Evolutionary conservation across 768 basidiomycete species (phyloP).

Genomic region (Hortiboletus flavorubellus): DNA sequence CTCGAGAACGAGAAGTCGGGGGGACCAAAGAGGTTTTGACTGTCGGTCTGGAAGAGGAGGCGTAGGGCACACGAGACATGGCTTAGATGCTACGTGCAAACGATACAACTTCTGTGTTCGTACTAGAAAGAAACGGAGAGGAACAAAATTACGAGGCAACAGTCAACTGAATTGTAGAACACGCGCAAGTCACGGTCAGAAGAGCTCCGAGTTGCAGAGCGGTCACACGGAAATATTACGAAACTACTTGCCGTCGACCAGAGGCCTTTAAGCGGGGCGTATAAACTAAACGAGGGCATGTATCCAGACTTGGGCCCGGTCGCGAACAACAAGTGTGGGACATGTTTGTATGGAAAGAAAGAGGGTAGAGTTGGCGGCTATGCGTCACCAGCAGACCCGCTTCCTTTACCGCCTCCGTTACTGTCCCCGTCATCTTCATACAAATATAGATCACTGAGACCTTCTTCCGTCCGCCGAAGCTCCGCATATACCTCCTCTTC

Average conservation of each 20-base stretch:
- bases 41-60: conserved; percentile 25
- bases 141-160: background rate
- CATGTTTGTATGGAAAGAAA: background rate
- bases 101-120: conserved; percentile 2
- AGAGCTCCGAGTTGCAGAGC: background rate
- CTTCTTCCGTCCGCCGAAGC: conserved; percentile 20
- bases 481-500: conserved; percentile 31
- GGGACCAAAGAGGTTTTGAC: conserved; percentile 27
- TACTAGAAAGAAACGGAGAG: background rate
- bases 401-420: background rate
- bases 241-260: background rate
- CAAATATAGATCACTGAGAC: conserved; percentile 13
- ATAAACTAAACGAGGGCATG: background rate
- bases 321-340: background rate
- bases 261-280: background rate
- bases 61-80: conserved; percentile 43
- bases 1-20: conserved; percentile 31
- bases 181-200: background rate
- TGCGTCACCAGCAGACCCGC: background rate
- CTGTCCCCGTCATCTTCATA: conserved; percentile 21
- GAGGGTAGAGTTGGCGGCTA: background rate
- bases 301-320: background rate
- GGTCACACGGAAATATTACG: conserved; percentile 22
- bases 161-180: background rate
- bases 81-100: background rate